Conservation (phyloP, 352 stramenopile genomes). For the Globisporangium cylindrosporum region DNA sequence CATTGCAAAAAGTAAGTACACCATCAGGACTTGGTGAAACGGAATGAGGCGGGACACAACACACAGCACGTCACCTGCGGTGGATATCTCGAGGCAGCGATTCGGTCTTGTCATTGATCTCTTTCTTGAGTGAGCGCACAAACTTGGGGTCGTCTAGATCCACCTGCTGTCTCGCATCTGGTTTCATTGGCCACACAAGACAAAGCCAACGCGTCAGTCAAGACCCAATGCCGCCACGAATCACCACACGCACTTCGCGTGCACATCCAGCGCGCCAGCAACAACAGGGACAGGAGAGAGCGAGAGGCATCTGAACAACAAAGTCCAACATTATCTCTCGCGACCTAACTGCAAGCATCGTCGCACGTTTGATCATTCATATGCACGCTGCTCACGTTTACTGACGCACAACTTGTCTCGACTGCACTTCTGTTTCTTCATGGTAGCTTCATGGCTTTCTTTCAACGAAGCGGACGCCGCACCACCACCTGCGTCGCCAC, state of each 20-base stretch:
- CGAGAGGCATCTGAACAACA: neutral
- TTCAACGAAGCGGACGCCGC: neutral
- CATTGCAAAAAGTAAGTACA: neutral
- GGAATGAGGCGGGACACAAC: neutral
- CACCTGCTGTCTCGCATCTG: neutral
- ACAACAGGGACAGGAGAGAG: neutral
- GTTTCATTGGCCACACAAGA: neutral
- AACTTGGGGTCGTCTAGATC: constrained; percentile 10
- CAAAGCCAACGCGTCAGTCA: neutral
- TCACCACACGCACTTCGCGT: neutral
- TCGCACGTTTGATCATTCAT: neutral
- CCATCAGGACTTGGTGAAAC: neutral
- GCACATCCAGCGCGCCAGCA: neutral
- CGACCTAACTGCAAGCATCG: neutral
- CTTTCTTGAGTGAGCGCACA: constrained; percentile 7
- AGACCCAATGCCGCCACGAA: neutral
- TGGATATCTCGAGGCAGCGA: constrained; percentile 6
- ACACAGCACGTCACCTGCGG: constrained; percentile 4
- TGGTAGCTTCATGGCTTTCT: neutral
- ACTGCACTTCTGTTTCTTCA: neutral
- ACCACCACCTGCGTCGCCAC: neutral
- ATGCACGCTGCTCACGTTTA: constrained; percentile 10
- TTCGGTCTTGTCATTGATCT: constrained; percentile 13
- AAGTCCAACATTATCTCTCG: neutral
- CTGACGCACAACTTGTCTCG: constrained; percentile 3